Evolutionary conservation across 2,329 filamentous ascomycete species (phyloP).

Genomic region (Aureobasidium zeae): DNA sequence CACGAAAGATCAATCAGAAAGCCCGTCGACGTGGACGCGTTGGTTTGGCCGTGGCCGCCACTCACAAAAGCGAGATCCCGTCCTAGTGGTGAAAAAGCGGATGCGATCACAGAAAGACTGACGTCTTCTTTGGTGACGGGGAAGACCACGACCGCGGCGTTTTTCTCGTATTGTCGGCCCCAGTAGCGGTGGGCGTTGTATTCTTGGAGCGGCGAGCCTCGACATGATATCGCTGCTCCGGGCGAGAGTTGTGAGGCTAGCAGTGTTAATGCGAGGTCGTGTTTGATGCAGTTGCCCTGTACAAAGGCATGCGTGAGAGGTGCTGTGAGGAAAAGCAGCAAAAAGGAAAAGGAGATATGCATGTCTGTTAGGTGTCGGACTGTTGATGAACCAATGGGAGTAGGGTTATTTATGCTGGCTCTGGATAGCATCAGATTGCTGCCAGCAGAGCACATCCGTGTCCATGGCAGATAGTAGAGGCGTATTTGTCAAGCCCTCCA

Average conservation of each 20-base stretch:
- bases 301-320: conserved; percentile 1
- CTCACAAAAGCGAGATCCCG: conserved; percentile 16
- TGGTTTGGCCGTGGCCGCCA: conserved; percentile 18
- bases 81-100: conserved; percentile 11
- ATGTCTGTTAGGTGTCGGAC: too few species aligned
- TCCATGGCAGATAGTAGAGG: neutral
- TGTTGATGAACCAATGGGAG: too few species aligned
- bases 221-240: conserved; percentile 15
- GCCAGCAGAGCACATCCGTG: too few species aligned
- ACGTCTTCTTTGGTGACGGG: conserved; percentile 17
- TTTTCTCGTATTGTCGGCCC: conserved; percentile 16
- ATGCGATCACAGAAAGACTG: conserved; percentile 10
- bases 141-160: conserved; percentile 15
- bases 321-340: neutral
- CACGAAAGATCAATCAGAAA: conserved; percentile 18
- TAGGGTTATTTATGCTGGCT: neutral
- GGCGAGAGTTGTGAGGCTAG: conserved; percentile 11
- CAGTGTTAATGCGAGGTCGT: conserved; percentile 12
- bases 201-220: conserved; percentile 13
- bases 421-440: too few species aligned
- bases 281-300: conserved; percentile 15
- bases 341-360: neutral
- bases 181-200: conserved; percentile 15
- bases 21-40: conserved; percentile 15
- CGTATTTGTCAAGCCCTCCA: neutral